Evolutionary conservation across 345 rosid species (phyloP).

Genomic region (Litchi chinensis): DNA sequence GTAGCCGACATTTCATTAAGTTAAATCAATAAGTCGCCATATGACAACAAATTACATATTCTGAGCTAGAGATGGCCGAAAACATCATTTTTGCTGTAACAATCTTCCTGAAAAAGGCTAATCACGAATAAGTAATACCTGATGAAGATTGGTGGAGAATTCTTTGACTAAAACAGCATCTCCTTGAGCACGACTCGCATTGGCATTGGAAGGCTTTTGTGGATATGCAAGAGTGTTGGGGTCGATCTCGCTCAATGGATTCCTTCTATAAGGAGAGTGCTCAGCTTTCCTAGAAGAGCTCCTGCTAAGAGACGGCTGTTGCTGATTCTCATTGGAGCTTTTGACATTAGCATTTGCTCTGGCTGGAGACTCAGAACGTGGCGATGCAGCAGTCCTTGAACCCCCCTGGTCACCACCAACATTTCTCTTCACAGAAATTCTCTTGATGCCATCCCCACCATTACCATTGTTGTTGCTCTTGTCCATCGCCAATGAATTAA

Average conservation of each 20-base stretch:
- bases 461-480: constrained; percentile 44
- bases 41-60: not conserved
- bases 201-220: constrained; percentile 31
- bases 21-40: not conserved
- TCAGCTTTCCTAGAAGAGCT: constrained; percentile 79
- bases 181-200: constrained; percentile 28
- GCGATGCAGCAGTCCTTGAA: constrained; percentile 56
- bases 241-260: constrained; percentile 71
- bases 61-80: not conserved
- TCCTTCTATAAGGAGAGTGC: constrained; percentile 74
- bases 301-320: constrained; percentile 67
- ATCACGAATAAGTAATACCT: constrained; percentile 27
- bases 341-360: constrained; percentile 37
- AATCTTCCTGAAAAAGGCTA: not conserved
- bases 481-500: constrained; percentile 46
- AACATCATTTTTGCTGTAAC: not conserved
- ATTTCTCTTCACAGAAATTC: constrained; percentile 74
- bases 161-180: constrained; percentile 33
- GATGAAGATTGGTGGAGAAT: constrained; percentile 27
- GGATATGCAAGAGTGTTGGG: constrained; percentile 50
- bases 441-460: constrained; percentile 33
- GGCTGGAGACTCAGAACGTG: constrained; percentile 80
- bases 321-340: constrained; percentile 38
- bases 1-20: constrained; percentile 8
- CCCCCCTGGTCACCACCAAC: constrained; percentile 36